A percentile compares a stretch with the other conserved stretches of the same genome.
These are phyloP conservation scores for Golubevia pallescens DNA, from an alignment of 1,284 basidiomycete species.

Conservation along the genomic window DNA sequence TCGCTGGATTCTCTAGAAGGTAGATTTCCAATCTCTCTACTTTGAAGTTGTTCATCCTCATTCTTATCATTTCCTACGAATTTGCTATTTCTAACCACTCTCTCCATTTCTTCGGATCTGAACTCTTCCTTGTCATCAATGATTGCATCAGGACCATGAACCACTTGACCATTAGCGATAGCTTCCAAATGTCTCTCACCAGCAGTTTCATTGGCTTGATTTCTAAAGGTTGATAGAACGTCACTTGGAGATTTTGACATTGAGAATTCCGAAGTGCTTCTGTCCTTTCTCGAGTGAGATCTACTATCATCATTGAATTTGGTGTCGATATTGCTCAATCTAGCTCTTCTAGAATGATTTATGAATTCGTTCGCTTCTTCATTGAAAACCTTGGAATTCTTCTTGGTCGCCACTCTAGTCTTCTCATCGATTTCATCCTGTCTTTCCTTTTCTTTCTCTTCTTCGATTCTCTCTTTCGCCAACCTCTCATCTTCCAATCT, in stretches of 20 bases:
- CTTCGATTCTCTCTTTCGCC: conserved; percentile 6
- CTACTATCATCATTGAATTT: neutral
- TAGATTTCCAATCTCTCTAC: neutral
- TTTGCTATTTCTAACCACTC: conserved; percentile 17
- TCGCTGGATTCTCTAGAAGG: no score
- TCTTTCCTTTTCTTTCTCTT: neutral
- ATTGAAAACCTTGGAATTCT: neutral
- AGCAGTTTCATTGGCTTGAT: neutral
- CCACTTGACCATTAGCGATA: neutral
- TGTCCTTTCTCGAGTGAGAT: neutral
- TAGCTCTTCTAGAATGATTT: neutral
- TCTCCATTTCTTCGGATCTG: conserved; percentile 17
- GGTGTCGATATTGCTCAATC: neutral
- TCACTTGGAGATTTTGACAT: neutral
- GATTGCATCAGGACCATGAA: neutral
- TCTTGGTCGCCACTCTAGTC: neutral
- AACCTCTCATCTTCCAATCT: conserved; percentile 5
- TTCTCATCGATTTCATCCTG: neutral
- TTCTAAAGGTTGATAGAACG: neutral
- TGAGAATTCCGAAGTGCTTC: no score
- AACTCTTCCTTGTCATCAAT: neutral
- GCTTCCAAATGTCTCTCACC: neutral
- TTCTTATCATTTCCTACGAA: conserved; percentile 2
- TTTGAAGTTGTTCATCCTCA: conserved; percentile 3
- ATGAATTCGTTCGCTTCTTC: no score